phyloP scores from a whole-genome alignment of 768 basidiomycete species.

The Podaxis mareebaensis region DNA sequence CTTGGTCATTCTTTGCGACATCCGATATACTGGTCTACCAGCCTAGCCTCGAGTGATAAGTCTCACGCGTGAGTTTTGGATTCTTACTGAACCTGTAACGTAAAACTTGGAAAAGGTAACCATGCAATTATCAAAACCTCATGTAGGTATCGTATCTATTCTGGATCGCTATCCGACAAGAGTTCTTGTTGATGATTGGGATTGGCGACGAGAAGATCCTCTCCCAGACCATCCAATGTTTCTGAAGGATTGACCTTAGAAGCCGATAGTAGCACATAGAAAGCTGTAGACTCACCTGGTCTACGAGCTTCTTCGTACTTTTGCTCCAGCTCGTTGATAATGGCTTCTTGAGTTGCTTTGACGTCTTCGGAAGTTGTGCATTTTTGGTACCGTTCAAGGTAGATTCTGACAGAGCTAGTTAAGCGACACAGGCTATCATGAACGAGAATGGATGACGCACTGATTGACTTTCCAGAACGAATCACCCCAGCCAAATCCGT shows the following conservation, averaged over 20 bases:
- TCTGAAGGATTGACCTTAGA: not conserved
- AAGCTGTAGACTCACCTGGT: constrained; percentile 37
- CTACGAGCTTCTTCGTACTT: constrained; percentile 60
- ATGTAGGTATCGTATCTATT: not conserved
- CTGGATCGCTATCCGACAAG: not conserved
- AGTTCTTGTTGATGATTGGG: constrained; percentile 52
- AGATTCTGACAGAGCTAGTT: constrained; percentile 36
- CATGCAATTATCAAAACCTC: not conserved
- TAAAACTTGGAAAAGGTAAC: too few species aligned
- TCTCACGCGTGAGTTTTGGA: too few species aligned
- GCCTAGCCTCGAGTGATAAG: too few species aligned
- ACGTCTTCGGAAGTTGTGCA: constrained; percentile 68
- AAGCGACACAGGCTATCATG: not conserved
- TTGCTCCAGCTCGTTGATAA: constrained; percentile 68
- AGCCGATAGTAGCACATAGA: not conserved
- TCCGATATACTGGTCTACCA: too few species aligned
- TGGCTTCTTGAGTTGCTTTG: constrained; percentile 57
- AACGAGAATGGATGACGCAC: constrained; percentile 33
- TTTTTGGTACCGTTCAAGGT: constrained; percentile 74
- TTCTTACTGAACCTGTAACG: too few species aligned
- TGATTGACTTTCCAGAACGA: constrained; percentile 86
- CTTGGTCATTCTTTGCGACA: too few species aligned
- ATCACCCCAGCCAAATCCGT: constrained; percentile 88
- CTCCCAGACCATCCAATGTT: constrained; percentile 33
- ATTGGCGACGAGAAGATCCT: constrained; percentile 68